phyloP scores from a whole-genome alignment of 495 filamentous ascomycete species.

The Trypethelium eluteriae region DNA sequence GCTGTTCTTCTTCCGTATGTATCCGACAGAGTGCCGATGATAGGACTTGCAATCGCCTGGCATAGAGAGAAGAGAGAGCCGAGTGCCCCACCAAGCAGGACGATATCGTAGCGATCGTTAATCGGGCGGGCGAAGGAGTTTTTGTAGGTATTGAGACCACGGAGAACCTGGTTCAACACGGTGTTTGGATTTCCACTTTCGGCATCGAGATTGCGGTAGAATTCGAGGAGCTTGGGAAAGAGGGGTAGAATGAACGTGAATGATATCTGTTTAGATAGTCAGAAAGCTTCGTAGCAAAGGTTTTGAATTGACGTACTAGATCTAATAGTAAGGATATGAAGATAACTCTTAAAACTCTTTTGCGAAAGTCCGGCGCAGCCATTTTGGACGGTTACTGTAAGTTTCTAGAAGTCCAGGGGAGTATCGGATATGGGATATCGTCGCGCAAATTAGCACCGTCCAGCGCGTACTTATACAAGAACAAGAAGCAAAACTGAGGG shows the following conservation, averaged over 20 bases:
- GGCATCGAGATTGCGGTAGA: slow-evolving; percentile 72
- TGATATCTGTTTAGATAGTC: slow-evolving; percentile 50
- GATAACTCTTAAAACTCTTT: slow-evolving; percentile 72
- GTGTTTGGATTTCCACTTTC: slow-evolving; percentile 47
- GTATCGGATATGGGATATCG: not conserved
- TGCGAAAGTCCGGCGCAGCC: slow-evolving; percentile 40
- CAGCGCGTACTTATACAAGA: not conserved
- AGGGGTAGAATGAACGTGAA: slow-evolving; percentile 98
- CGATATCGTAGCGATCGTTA: slow-evolving; percentile 92
- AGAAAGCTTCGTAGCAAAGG: not conserved
- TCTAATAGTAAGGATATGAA: slow-evolving; percentile 67
- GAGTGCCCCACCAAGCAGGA: slow-evolving; percentile 87
- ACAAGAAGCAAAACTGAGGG: not conserved
- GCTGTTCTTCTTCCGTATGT: slow-evolving; percentile 80
- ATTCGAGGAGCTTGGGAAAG: slow-evolving; percentile 87
- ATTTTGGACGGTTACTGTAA: not conserved
- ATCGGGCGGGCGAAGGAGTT: slow-evolving; percentile 87
- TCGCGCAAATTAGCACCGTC: not conserved
- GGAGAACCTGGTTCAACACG: slow-evolving; percentile 68
- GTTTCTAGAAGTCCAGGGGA: too few relatives aligned
- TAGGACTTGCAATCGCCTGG: slow-evolving; percentile 84
- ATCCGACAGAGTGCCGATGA: slow-evolving; percentile 86
- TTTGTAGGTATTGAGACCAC: slow-evolving; percentile 90
- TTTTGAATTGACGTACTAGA: slow-evolving; percentile 43
- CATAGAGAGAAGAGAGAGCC: slow-evolving; percentile 89